phyloP scores from a whole-genome alignment of 2,329 filamentous ascomycete genomes.

The Alternaria novae-zelandiae region DNA sequence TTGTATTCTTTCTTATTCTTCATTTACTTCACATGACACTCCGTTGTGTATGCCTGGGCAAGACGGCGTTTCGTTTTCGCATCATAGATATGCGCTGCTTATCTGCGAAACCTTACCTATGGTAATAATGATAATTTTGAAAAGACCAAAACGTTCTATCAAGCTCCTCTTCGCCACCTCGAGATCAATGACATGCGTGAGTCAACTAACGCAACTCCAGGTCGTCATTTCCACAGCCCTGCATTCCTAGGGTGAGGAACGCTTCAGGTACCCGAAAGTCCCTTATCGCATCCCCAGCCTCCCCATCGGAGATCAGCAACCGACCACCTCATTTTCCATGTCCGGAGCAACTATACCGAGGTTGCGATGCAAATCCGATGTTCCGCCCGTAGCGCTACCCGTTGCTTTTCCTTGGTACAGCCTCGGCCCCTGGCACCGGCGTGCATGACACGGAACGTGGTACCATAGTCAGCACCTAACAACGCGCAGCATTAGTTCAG shows the following conservation, averaged over 20 bases:
- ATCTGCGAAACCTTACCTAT: neutral
- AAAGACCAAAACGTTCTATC: neutral
- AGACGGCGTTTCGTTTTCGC: neutral
- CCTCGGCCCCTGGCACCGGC: neutral
- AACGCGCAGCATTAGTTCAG: neutral
- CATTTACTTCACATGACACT: neutral
- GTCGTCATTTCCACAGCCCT: neutral
- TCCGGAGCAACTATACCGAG: neutral
- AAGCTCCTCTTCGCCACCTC: neutral
- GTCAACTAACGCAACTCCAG: neutral
- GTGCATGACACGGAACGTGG: neutral
- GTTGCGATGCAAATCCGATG: neutral
- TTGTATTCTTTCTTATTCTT: neutral
- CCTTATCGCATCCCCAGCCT: neutral
- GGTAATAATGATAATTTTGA: neutral
- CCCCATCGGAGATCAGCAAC: neutral
- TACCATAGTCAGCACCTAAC: neutral
- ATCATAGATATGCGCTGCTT: neutral
- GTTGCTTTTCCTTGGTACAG: neutral
- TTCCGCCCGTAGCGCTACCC: neutral
- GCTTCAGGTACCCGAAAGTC: neutral
- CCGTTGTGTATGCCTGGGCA: neutral
- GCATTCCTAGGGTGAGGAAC: neutral
- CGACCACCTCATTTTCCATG: neutral
- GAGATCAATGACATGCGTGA: neutral